phyloP scores from a whole-genome alignment of 106 monocot species.

The Alisma plantagoaquatica region DNA sequence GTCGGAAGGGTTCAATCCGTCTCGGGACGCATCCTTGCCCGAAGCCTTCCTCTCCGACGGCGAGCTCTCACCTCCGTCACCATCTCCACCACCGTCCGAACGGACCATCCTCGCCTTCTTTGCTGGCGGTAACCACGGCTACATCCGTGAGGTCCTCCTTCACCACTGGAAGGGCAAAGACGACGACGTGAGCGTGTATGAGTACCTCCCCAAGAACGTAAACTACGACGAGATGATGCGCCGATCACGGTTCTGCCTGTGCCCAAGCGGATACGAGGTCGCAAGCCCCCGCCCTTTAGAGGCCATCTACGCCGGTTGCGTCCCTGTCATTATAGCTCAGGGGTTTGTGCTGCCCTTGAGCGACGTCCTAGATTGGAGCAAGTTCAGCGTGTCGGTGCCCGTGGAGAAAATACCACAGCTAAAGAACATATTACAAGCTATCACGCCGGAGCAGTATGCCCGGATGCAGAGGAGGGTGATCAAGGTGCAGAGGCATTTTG shows the following conservation, averaged over 20 bases:
- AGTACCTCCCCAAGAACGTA: slow-evolving; percentile 40
- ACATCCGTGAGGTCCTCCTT: slow-evolving; percentile 43
- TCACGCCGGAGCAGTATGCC: slow-evolving; percentile 23
- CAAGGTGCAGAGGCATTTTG: slow-evolving; percentile 37
- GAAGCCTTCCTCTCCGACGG: slow-evolving; percentile 54
- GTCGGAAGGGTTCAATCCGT: slow-evolving; percentile 64
- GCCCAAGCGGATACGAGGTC: slow-evolving; percentile 80
- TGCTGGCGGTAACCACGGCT: slow-evolving; percentile 60
- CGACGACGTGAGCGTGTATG: slow-evolving; percentile 36
- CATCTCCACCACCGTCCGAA: neutral
- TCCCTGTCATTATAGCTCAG: slow-evolving; percentile 64
- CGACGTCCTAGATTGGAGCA: slow-evolving; percentile 69
- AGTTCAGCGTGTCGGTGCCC: slow-evolving; percentile 31
- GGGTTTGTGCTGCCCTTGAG: slow-evolving; percentile 50
- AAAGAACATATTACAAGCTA: slow-evolving; percentile 27
- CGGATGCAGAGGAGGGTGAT: slow-evolving; percentile 28
- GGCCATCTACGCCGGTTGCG: slow-evolving; percentile 54
- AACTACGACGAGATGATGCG: slow-evolving; percentile 35
- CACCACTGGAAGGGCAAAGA: slow-evolving; percentile 50
- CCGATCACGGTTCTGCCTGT: slow-evolving; percentile 47
- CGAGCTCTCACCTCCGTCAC: neutral
- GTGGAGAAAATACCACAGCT: slow-evolving; percentile 39
- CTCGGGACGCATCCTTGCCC: slow-evolving; percentile 48
- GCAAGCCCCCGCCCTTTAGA: slow-evolving; percentile 68
- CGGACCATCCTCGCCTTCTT: slow-evolving; percentile 71